These are phyloP conservation scores for Cantharellus anzutake DNA, from an alignment of 768 basidiomycete genomes.

Conservation along the genomic window DNA sequence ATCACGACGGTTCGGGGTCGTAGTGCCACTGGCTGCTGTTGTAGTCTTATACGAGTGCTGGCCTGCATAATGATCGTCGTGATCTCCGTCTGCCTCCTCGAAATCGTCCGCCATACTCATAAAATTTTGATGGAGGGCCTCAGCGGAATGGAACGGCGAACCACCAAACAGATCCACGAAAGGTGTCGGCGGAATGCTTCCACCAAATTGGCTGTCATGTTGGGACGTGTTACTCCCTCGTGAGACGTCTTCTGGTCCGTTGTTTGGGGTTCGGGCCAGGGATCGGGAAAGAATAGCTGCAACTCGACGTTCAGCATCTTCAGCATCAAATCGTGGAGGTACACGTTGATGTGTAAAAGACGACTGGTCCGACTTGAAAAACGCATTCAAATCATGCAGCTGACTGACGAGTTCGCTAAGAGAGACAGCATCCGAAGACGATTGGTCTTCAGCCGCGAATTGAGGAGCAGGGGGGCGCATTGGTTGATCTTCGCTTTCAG, in stretches of 20 bases:
- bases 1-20: no score
- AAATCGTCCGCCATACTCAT: not conserved
- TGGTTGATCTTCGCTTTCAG: slow-evolving; percentile 12
- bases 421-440: slow-evolving; percentile 16
- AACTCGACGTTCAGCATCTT: slow-evolving; percentile 10
- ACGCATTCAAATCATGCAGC: slow-evolving; percentile 19
- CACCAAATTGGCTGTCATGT: not conserved
- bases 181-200: slow-evolving; percentile 7
- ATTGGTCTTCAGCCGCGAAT: slow-evolving; percentile 11
- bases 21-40: no score
- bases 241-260: not conserved
- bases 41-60: no score
- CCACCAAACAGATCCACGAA: slow-evolving; percentile 7
- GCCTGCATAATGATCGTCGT: no score
- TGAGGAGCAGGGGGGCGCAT: no score
- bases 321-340: not conserved
- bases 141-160: not conserved
- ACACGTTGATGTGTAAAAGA: not conserved
- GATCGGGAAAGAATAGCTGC: slow-evolving; percentile 12
- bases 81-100: not conserved
- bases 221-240: not conserved
- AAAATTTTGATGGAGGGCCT: not conserved
- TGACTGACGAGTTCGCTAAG: slow-evolving; percentile 43
- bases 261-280: slow-evolving; percentile 3
- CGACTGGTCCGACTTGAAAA: slow-evolving; percentile 18